Evolutionary conservation across 257 asterid species (phyloP).

Genomic region (Solanum bulbocastanum): DNA sequence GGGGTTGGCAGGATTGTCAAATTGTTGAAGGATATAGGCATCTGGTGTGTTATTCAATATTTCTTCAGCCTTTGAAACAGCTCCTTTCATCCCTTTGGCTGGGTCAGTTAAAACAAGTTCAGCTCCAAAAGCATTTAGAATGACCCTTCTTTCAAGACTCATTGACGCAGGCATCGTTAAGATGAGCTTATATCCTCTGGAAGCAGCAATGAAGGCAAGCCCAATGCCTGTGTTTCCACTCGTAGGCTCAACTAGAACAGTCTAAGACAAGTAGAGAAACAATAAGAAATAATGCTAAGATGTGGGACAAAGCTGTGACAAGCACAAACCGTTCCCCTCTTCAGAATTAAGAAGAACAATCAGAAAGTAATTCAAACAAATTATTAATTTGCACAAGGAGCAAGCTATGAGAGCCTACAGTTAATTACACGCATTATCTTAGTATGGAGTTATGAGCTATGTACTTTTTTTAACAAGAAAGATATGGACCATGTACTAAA

Average conservation of each 20-base stretch:
- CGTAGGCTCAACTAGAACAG: constrained; percentile 92
- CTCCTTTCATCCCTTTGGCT: constrained; percentile 94
- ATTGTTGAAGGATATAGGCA: constrained; percentile 93
- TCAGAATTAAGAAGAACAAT: background rate
- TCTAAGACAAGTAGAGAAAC: constrained; percentile 29
- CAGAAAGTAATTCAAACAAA: background rate
- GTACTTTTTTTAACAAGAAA: background rate
- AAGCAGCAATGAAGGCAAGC: constrained; percentile 96
- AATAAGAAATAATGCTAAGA: background rate
- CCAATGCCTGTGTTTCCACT: constrained; percentile 99
- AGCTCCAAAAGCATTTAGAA: constrained; percentile 97
- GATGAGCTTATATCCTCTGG: constrained; percentile 94
- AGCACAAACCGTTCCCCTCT: background rate
- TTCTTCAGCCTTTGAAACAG: constrained; percentile 91
- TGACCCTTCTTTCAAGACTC: constrained; percentile 99
- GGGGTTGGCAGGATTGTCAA: constrained; percentile 96
- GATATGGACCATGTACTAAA: background rate
- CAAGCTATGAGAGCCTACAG: background rate
- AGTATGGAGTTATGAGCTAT: background rate
- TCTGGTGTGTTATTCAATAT: constrained; percentile 62
- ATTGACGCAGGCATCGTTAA: constrained; percentile 99
- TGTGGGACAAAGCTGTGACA: background rate
- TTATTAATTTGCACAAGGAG: background rate
- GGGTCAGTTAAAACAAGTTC: constrained; percentile 86
- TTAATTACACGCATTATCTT: background rate